Evolutionary conservation across 176 grass and related monocot genomes (phyloP).

Genomic region (Eleusine indica): DNA sequence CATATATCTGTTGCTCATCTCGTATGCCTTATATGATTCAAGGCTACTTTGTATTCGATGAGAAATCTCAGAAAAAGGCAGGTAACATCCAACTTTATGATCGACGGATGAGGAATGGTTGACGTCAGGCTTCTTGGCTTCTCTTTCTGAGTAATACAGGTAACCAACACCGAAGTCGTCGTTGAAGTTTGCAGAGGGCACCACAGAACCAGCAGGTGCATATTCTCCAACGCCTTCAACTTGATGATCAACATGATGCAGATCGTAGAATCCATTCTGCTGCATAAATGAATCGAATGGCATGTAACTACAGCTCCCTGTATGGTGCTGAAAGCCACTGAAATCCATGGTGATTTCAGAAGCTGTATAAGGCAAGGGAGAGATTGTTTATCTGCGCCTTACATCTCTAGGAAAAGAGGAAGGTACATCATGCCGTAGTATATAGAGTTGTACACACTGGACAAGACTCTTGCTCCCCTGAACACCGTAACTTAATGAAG

Average conservation of each 20-base stretch:
- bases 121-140: neutral
- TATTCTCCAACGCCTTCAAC: conserved; percentile 9
- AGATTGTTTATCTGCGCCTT: conserved; percentile 9
- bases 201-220: neutral
- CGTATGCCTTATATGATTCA: conserved; percentile 19
- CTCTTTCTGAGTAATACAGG: conserved; percentile 4
- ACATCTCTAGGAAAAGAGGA: conserved; percentile 41
- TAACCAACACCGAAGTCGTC: neutral
- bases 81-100: neutral
- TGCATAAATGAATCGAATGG: conserved; percentile 40
- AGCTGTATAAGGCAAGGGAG: neutral
- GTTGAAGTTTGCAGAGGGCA: conserved; percentile 32
- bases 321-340: conserved; percentile 44
- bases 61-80: conserved; percentile 40
- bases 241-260: conserved; percentile 37
- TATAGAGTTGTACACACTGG: conserved; percentile 33
- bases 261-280: conserved; percentile 20
- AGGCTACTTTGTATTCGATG: conserved; percentile 24
- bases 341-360: conserved; percentile 59
- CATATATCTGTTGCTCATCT: conserved; percentile 33
- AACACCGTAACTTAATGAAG: conserved; percentile 33
- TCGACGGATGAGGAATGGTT: neutral
- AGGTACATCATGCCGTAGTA: conserved; percentile 21
- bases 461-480: conserved; percentile 28
- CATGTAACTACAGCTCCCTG: conserved; percentile 29